Evolutionary conservation across 164 flowering plant genomes (phyloP).

Genomic region (Kingdonia uniflora): DNA sequence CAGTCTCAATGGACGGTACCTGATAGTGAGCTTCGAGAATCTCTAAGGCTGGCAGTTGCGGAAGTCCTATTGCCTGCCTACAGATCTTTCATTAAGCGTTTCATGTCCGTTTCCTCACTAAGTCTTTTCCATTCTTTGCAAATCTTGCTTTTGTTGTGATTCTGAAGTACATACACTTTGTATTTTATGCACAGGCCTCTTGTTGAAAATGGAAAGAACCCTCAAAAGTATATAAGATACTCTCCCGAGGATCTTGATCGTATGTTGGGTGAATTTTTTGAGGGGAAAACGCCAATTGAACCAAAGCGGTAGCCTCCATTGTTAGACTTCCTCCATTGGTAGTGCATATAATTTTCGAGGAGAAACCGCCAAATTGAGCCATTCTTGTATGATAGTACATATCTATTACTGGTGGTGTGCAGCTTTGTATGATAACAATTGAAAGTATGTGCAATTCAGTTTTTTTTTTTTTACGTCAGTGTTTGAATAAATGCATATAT

Average conservation of each 20-base stretch:
- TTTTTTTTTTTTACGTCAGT: too few relatives aligned
- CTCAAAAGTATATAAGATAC: conserved; percentile 72
- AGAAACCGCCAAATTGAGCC: too few relatives aligned
- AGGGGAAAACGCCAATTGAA: conserved; percentile 74
- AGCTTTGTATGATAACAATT: too few relatives aligned
- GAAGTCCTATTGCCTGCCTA: conserved; percentile 94
- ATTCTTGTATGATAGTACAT: too few relatives aligned
- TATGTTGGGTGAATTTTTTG: conserved; percentile 86
- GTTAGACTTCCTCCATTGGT: too few relatives aligned
- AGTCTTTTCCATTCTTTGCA: background rate
- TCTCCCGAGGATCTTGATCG: conserved; percentile 76
- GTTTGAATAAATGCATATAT: too few relatives aligned
- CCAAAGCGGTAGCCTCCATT: conserved; percentile 34
- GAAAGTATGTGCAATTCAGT: too few relatives aligned
- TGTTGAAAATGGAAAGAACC: conserved; percentile 76
- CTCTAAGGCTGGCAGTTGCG: conserved; percentile 89
- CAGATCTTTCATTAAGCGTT: conserved; percentile 80
- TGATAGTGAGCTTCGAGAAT: conserved; percentile 85
- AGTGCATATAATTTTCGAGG: background rate
- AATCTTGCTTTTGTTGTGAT: background rate
- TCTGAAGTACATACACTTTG: background rate
- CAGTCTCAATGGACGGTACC: conserved; percentile 99
- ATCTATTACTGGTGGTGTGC: too few relatives aligned
- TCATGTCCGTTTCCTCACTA: conserved; percentile 18
- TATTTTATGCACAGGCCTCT: conserved; percentile 39